Evolutionary conservation across 2,329 filamentous ascomycete genomes (phyloP).

Genomic region (Fusarium stilboides): DNA sequence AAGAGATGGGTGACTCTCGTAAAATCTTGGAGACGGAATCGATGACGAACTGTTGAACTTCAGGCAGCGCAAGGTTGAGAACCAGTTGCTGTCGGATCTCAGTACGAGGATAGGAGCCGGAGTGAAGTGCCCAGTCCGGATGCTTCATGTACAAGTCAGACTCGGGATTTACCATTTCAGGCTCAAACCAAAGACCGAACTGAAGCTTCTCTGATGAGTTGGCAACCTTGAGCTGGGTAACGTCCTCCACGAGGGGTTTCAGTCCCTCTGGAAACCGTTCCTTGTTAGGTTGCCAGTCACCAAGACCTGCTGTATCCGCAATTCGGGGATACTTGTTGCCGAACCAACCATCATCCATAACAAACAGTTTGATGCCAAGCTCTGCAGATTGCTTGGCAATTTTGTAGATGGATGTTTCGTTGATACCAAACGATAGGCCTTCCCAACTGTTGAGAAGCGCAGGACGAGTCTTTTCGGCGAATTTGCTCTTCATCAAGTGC

Average conservation of each 20-base stretch:
- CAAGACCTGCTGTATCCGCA: conserved; percentile 71
- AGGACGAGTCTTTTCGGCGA: conserved; percentile 67
- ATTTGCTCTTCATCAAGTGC: conserved; percentile 72
- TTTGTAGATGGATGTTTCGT: conserved; percentile 68
- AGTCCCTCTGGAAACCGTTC: conserved; percentile 72
- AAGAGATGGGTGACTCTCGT: conserved; percentile 67
- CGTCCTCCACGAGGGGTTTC: conserved; percentile 63
- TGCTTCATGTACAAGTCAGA: conserved; percentile 73
- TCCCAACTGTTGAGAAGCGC: conserved; percentile 78
- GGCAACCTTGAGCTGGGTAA: conserved; percentile 64
- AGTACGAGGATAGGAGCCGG: conserved; percentile 69
- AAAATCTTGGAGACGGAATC: conserved; percentile 68
- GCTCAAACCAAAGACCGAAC: conserved; percentile 78
- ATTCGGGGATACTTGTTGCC: conserved; percentile 71
- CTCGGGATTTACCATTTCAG: conserved; percentile 77
- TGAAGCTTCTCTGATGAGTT: conserved; percentile 64
- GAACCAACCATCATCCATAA: conserved; percentile 79
- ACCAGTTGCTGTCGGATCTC: conserved; percentile 72
- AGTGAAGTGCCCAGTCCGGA: conserved; percentile 75
- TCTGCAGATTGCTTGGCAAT: conserved; percentile 70
- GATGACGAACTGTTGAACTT: conserved; percentile 76
- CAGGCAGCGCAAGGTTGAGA: conserved; percentile 71
- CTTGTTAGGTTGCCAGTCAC: conserved; percentile 74
- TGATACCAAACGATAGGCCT: conserved; percentile 71
- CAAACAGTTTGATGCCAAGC: conserved; percentile 73